Evolutionary conservation across 2,329 filamentous ascomycete genomes (phyloP), one percentile per base, ranked within the genome.

Genomic region (Apiospora sp.): DNA sequence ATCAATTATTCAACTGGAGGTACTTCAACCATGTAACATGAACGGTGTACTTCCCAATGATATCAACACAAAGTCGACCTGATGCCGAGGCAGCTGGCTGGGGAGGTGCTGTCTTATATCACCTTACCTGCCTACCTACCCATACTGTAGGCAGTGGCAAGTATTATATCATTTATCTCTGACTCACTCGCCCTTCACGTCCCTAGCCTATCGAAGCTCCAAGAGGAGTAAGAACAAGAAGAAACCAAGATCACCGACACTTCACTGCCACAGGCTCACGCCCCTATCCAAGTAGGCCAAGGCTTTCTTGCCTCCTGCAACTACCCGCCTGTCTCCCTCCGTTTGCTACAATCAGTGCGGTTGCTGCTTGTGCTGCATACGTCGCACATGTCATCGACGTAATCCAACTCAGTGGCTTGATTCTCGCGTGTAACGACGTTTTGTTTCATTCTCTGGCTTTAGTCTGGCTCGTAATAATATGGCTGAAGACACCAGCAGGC

Each of bases 331-430:
- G 46, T 70, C 46, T 54, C 10, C 68, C 46, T n/a, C 48, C 37
- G 68, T 70, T 70, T 70, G 68, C 68, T 70, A 64, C 48, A 19
- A 27, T 58, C 22, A 13, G 27, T 41, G 46, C 24, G 58, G 16
- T 51, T 4, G 30, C 48, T 70, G 22, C 67, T 30, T 70, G 46
- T 49, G 3, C 49, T 22, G 68, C 68, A 44, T 51, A 70, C 6
- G 68, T 58, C 12, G 37, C 49, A 70, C 68, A 70, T 54, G 68
- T 41, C 27, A 70, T 51, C 48, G 68, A 70, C 48, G 68, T 44
- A 43, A 68, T 68, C 41, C 41, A 27, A 34, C n/a, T 34, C 43
- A 48, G 67, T 68, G 67, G 67, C 67, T 46, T 46, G 41, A 24
- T 68, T 8, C 67, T 68, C 67, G 67, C 67, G 67, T 68, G 44